A percentile compares a stretch with the other conserved stretches of the same genome.
Evolutionary conservation across 305 asterid species (phyloP).

Genomic region (Euphrasia arctica): DNA sequence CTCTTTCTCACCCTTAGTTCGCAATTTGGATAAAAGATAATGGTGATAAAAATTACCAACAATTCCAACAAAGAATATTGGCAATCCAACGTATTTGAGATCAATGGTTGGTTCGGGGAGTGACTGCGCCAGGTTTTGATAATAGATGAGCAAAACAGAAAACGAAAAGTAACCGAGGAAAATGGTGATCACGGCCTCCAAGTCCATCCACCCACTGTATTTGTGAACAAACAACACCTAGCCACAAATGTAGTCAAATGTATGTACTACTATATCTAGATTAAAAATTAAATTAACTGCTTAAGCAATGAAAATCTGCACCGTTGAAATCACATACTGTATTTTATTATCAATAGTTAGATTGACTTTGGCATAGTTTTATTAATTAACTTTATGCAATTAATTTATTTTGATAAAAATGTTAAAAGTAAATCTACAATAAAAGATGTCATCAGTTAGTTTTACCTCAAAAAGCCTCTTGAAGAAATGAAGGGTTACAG

Average conservation of each 20-base stretch:
- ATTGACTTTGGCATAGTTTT: no score
- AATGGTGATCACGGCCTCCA: constrained; percentile 30
- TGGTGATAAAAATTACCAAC: constrained; percentile 48
- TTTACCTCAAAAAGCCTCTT: constrained; percentile 58
- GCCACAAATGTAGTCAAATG: not conserved
- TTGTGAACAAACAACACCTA: constrained; percentile 47
- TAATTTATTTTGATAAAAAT: no score
- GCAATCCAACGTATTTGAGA: constrained; percentile 32
- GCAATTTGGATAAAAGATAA: constrained; percentile 36
- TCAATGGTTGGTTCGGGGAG: constrained; percentile 32
- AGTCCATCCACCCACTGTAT: constrained; percentile 38
- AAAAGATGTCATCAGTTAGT: no score
- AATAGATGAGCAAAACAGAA: constrained; percentile 33
- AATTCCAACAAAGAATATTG: constrained; percentile 34
- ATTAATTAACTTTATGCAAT: no score
- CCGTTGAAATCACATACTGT: no score
- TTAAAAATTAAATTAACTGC: not conserved
- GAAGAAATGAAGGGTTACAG: constrained; percentile 49
- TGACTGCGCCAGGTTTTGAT: constrained; percentile 23
- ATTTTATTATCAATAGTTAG: no score
- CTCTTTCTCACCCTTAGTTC: constrained; percentile 33
- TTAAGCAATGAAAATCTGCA: no score
- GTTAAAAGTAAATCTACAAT: no score
- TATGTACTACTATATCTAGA: no score
- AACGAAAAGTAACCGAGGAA: constrained; percentile 34